Evolutionary conservation across 2,329 filamentous ascomycete species (phyloP), one percentile per base, ranked within the genome.

Genomic region (Fusarium nodosum): DNA sequence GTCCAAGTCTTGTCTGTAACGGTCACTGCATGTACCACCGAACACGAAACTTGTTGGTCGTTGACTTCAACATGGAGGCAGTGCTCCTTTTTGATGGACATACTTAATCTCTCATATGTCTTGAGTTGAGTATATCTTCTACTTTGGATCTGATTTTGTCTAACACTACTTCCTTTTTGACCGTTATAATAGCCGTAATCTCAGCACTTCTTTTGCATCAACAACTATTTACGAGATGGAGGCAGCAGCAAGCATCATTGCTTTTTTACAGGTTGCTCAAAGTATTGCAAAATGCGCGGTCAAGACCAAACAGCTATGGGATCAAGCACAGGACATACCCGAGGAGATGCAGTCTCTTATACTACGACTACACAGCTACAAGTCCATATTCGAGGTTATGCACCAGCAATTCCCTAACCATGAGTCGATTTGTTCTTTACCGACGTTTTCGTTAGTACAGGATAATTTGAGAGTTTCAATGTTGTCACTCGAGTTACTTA

Each of bases 271-370:
- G 39, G 41, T 73, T 4, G 53, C 73, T 22, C 26, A 60, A 5
- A 57, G 68, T 8, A 71, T 76, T 30, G 71, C 55, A 8, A 72
- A 68, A 36, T 64, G 64, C 31, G 63, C 72, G 2, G 22, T 73
- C 44, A 73, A 72, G 22, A 53, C 63, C 20, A 69, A 71, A 10
- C 33, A 60, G 26, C 13, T 77, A 51, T 77, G 74, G 71, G 61
- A 76, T 1, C 56, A 76, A 30, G 38, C 77, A 31, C 36, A 72
- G 28, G 62, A 74, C 3, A 48, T 77, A 24, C 73, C 76, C 0
- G 52, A 69, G 1, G 68, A 74, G 41, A 56, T 73, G 22, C 24
- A 63, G 8, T 48, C 52, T 22, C 60, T 77, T 20, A 59, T 78
- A 15, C 56, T 44, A 8, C 64, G 63, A 7, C 53, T 74, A 20